Evolutionary conservation across 2,329 filamentous ascomycete species (phyloP).

Genomic region (Fusarium setosum): DNA sequence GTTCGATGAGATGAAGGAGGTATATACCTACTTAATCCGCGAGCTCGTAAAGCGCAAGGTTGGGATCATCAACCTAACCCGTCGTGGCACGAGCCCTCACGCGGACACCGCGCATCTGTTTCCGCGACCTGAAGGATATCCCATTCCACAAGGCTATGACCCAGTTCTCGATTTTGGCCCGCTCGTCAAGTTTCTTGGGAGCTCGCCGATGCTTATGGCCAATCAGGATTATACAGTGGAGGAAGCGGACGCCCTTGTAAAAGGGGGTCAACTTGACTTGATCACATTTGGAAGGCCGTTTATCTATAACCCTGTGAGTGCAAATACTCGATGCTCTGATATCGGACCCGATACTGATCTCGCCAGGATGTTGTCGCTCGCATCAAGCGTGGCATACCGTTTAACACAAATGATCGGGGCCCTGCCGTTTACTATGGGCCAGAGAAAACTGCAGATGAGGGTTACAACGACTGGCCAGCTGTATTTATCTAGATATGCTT

Average conservation of each 20-base stretch:
- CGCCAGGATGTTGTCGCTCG: constrained; percentile 1
- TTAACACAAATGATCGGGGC: neutral
- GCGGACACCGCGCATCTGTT: no score
- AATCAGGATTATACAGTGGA: constrained; percentile 15
- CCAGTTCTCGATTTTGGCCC: constrained; percentile 9
- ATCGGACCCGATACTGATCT: neutral
- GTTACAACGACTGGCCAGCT: constrained; percentile 25
- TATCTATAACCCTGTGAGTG: constrained; percentile 7
- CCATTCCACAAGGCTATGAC: neutral
- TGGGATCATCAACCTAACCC: constrained; percentile 1
- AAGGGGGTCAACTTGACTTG: neutral
- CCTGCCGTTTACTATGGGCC: constrained; percentile 1
- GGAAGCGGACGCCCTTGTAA: neutral
- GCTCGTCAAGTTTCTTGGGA: constrained; percentile 4
- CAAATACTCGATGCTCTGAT: fast-evolving
- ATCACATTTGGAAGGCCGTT: constrained; percentile 4
- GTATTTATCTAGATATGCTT: no score
- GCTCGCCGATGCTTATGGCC: neutral
- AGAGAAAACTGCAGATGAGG: neutral
- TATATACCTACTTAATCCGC: neutral
- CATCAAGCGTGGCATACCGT: neutral
- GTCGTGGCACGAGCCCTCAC: no score
- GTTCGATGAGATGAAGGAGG: neutral
- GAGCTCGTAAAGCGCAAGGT: constrained; percentile 1
- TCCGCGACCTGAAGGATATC: no score